These are phyloP conservation scores for Aethionema arabicum DNA, from an alignment of 345 rosid genomes.

Conservation along the genomic window DNA sequence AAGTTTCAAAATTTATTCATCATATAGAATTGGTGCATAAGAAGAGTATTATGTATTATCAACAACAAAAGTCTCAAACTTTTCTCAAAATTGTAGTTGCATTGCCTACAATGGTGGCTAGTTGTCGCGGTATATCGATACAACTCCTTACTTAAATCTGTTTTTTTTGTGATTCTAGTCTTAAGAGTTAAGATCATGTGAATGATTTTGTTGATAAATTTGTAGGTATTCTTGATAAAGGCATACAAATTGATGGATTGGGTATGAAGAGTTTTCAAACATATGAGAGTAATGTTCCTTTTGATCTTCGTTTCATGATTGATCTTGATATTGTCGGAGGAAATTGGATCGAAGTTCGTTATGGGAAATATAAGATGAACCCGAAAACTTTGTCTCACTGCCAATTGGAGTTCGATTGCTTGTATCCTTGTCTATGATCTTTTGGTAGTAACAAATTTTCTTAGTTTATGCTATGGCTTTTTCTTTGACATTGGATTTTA, in stretches of 20 bases:
- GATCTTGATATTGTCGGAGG: constrained; percentile 89
- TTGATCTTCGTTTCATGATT: constrained; percentile 95
- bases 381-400: constrained; percentile 66
- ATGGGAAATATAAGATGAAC: constrained; percentile 73
- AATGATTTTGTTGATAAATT: constrained; percentile 1
- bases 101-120: constrained; percentile 80
- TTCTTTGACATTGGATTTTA: constrained; percentile 46
- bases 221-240: constrained; percentile 92
- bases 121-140: constrained; percentile 77
- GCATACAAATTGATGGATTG: constrained; percentile 88
- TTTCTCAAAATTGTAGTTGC: constrained; percentile 83
- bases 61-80: constrained; percentile 59
- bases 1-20: constrained; percentile 49
- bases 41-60: constrained; percentile 77
- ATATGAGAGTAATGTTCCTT: constrained; percentile 91
- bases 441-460: constrained; percentile 1
- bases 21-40: constrained; percentile 62
- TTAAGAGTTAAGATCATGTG: background rate
- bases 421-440: constrained; percentile 61
- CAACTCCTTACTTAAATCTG: too few species aligned
- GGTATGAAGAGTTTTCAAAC: constrained; percentile 92
- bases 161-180: constrained; percentile 12
- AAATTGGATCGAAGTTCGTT: constrained; percentile 93
- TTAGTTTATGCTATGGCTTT: constrained; percentile 29
- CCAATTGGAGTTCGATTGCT: constrained; percentile 89